These are phyloP conservation scores for Aspergillus diversus DNA, from an alignment of 495 filamentous ascomycete genomes.

Conservation along the genomic window DNA sequence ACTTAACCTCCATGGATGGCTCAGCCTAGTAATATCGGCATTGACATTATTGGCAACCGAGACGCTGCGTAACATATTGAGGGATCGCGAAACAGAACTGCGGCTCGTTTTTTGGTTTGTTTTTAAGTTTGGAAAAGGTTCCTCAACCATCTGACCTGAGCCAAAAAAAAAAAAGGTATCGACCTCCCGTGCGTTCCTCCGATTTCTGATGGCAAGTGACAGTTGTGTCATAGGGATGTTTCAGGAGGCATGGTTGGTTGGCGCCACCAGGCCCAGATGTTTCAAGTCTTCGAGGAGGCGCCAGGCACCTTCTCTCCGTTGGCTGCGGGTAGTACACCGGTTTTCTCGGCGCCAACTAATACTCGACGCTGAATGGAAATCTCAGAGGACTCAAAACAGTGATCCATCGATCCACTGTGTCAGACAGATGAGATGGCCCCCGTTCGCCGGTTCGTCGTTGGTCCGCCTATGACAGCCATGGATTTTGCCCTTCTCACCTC, in stretches of 20 bases:
- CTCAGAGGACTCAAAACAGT: constrained; percentile 14
- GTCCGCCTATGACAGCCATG: constrained; percentile 2
- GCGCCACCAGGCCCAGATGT: constrained; percentile 13
- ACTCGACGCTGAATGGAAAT: constrained; percentile 17
- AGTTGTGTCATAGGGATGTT: background rate
- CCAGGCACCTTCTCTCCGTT: constrained; percentile 8
- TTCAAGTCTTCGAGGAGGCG: background rate
- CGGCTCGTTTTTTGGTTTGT: too few species aligned
- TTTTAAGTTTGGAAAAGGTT: too few species aligned
- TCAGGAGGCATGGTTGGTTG: background rate
- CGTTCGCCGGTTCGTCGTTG: constrained; percentile 12
- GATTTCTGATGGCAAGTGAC: background rate
- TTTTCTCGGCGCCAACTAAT: constrained; percentile 15
- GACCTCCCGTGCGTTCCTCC: background rate
- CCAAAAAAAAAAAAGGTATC: background rate
- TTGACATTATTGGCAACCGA: too few species aligned
- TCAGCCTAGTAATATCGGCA: too few species aligned
- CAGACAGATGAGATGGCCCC: constrained; percentile 26
- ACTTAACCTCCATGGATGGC: too few species aligned
- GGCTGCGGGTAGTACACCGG: background rate
- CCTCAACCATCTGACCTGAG: too few species aligned
- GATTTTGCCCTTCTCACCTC: background rate
- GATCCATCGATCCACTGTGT: constrained; percentile 23
- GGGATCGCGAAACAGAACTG: too few species aligned
- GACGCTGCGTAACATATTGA: too few species aligned